Evolutionary conservation across 2,329 filamentous ascomycete genomes (phyloP).

Genomic region (Elsinoe batatas): DNA sequence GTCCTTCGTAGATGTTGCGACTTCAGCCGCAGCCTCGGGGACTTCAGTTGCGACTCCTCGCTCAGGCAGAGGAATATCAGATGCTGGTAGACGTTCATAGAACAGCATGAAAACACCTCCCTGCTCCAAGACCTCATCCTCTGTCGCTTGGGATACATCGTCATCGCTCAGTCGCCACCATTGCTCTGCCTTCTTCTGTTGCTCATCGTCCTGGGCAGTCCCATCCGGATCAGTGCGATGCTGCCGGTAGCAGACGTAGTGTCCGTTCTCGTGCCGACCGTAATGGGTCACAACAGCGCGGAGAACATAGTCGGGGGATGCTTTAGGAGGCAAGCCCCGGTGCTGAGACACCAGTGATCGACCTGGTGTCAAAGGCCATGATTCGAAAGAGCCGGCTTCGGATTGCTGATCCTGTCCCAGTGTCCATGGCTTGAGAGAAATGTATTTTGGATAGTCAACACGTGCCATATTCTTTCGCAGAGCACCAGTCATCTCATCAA

Average conservation of each 20-base stretch:
- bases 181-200: conserved; percentile 34
- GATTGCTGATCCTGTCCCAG: conserved; percentile 48
- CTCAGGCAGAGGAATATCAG: too few species aligned
- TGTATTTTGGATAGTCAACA: conserved; percentile 61
- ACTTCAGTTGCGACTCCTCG: not conserved
- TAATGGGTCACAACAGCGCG: conserved; percentile 80
- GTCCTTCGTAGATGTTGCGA: not conserved
- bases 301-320: conserved; percentile 53
- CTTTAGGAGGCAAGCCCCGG: conserved; percentile 17
- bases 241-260: conserved; percentile 85
- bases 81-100: conserved; percentile 55
- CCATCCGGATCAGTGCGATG: conserved; percentile 36
- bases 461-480: conserved; percentile 75
- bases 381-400: conserved; percentile 40
- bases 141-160: conserved; percentile 62
- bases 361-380: conserved; percentile 60
- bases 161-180: conserved; percentile 96
- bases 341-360: conserved; percentile 57
- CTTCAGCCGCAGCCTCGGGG: not conserved
- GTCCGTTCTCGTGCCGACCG: conserved; percentile 85
- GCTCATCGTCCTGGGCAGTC: conserved; percentile 15
- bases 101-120: conserved; percentile 94
- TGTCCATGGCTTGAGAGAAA: conserved; percentile 80
- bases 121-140: conserved; percentile 63
- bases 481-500: conserved; percentile 70